Evolutionary conservation across 305 asterid species (phyloP), one percentile per base, ranked within the genome.

Genomic region (Fraxinus latifolia): DNA sequence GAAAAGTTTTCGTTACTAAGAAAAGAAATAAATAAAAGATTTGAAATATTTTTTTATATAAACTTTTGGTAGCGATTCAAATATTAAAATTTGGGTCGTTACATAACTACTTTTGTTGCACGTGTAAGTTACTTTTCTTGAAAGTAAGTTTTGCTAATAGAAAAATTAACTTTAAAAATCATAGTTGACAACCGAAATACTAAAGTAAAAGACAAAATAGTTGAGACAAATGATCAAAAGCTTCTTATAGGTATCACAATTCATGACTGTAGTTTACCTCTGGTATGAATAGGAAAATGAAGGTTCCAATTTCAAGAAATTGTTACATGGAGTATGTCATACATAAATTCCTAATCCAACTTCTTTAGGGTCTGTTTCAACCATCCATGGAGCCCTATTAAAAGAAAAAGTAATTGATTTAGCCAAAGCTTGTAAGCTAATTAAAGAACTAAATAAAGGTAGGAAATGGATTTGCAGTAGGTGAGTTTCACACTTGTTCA

Each of bases 341-440:
- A 55, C 88, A 83, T 90, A 94, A 55, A 94, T 96, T 79, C 99
- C 98, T 4, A 96, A 89, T n/a, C 97, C 99, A 34, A 94, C 21
- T 87, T 96, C 98, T 87, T 94, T 96, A 12, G 98, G 97, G 81
- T 91, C 77, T 31, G 95, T 92, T 88, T 94, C 99, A 62, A 93
- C 97, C 99, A 96, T 96, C 99, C 97, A 94, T 2, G 99, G 99
- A 79, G 98, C 94, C 91, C 97, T 96, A 83, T 71, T 19, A 60
- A 83, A 79, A 29, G 62, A 79, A 58, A 68, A 36, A 5, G 76
- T 9, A 19, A 33, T 72, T 37, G 12, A 62, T 77, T 71, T 78
- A 47, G 21, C 60, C 60, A 14, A 47, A 47, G 60, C 58, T 14
- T 47, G 15, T 47, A 47, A 47, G 58, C 58, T 14, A 47, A 47